A percentile compares a stretch with the other conserved stretches of the same genome.
Evolutionary conservation across 1,284 basidiomycete genomes (phyloP).

Genomic region (Coniophora puteana): DNA sequence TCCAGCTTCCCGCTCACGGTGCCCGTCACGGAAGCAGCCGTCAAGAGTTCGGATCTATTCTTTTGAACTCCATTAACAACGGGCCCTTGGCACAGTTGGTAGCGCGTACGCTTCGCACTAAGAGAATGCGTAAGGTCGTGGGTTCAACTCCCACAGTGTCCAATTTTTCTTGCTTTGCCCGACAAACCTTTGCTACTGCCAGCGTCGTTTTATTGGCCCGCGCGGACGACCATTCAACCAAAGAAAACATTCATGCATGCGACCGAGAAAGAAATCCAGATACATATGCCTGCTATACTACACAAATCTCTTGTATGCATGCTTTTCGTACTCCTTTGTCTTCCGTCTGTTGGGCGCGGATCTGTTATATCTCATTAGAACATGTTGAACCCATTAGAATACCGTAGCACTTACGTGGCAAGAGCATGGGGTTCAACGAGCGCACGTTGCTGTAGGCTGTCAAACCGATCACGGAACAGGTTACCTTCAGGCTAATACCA

Average conservation of each 20-base stretch:
- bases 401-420: conserved; percentile 58
- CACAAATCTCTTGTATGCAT: conserved; percentile 84
- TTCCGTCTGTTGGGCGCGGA: conserved; percentile 61
- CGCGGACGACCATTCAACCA: no score
- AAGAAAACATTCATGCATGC: no score
- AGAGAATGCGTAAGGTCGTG: conserved; percentile 32
- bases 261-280: no score
- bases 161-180: conserved; percentile 23
- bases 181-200: no score
- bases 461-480: conserved; percentile 86
- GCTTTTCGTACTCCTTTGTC: conserved; percentile 82
- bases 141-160: conserved; percentile 36
- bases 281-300: no score
- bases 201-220: no score
- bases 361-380: conserved; percentile 32
- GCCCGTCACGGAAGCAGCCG: no score
- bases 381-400: conserved; percentile 1
- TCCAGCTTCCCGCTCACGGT: no score
- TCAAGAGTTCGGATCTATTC: background rate
- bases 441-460: conserved; percentile 77
- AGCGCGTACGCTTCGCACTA: conserved; percentile 35
- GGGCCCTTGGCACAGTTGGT: conserved; percentile 36
- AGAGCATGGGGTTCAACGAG: conserved; percentile 73
- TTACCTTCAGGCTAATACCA: conserved; percentile 82
- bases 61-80: background rate